Conservation (phyloP, 108 stramenopile species). For the Nitzschia sp. region DNA sequence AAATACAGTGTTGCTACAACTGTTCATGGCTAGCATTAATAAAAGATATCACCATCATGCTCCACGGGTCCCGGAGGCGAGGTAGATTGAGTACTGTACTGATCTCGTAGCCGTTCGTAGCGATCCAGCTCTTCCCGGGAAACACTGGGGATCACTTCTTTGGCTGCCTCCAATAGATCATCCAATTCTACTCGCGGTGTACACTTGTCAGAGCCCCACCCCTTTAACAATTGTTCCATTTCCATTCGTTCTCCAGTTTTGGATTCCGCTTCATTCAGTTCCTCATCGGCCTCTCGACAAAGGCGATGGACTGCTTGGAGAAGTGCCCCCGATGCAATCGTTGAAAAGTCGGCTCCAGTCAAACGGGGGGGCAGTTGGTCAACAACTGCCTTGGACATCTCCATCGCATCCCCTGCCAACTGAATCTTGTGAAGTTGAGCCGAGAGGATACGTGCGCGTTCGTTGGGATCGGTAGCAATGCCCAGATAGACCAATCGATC, state of each 20-base stretch:
- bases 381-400: slow-evolving; percentile 58
- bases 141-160: slow-evolving; percentile 68
- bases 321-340: slow-evolving; percentile 83
- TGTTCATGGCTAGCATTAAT: slow-evolving; percentile 1
- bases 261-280: slow-evolving; percentile 31
- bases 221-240: slow-evolving; percentile 50
- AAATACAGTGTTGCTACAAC: no score
- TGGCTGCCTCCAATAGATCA: slow-evolving; percentile 68
- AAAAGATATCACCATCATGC: slow-evolving; percentile 14
- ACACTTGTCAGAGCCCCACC: slow-evolving; percentile 58
- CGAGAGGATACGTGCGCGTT: slow-evolving; percentile 61
- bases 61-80: neutral
- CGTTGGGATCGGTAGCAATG: slow-evolving; percentile 64
- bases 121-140: slow-evolving; percentile 53
- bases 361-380: slow-evolving; percentile 70
- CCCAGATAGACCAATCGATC: slow-evolving; percentile 95
- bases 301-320: slow-evolving; percentile 70
- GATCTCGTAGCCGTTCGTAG: slow-evolving; percentile 58
- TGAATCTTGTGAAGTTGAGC: slow-evolving; percentile 87
- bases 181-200: slow-evolving; percentile 54
- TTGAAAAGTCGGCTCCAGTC: slow-evolving; percentile 93
- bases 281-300: slow-evolving; percentile 71
- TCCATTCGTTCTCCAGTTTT: slow-evolving; percentile 1
- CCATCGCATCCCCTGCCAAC: slow-evolving; percentile 63
- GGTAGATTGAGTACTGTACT: slow-evolving; percentile 1